Evolutionary conservation across 306 rosid genomes (phyloP).

Genomic region (Cucurbita moschata): DNA sequence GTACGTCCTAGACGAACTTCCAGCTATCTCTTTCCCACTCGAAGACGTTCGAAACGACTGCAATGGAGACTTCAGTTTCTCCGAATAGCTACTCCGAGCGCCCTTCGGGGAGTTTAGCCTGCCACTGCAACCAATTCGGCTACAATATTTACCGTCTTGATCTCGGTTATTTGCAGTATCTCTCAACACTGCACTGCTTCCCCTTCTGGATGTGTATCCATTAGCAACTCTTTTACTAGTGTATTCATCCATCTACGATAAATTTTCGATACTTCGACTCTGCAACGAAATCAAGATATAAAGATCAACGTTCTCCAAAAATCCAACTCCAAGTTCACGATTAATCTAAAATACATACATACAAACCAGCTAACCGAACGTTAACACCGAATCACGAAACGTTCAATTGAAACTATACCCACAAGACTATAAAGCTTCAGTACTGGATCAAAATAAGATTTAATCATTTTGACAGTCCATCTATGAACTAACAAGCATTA

Average conservation of each 20-base stretch:
- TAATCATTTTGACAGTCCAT: neutral
- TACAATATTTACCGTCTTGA: neutral
- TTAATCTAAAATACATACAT: neutral
- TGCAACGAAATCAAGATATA: neutral
- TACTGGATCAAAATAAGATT: neutral
- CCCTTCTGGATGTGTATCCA: constrained; percentile 1
- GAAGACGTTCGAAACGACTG: constrained; percentile 32
- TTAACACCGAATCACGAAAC: neutral
- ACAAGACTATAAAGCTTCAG: neutral
- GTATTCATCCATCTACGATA: constrained; percentile 9
- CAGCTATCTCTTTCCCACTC: constrained; percentile 53
- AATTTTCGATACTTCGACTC: neutral
- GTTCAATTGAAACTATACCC: neutral
- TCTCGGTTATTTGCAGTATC: neutral
- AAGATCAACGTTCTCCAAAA: neutral
- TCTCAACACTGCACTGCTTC: neutral
- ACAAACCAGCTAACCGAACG: neutral
- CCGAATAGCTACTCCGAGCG: neutral
- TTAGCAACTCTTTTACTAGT: constrained; percentile 3
- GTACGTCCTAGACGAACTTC: constrained; percentile 60
- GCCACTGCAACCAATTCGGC: constrained; percentile 10
- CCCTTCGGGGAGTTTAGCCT: constrained; percentile 1
- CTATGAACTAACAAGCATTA: neutral
- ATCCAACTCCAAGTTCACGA: neutral
- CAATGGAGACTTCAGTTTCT: constrained; percentile 6